Evolutionary conservation across 371 early-diverging fungal genomes (phyloP), one percentile per base, ranked within the genome.

Genomic region (Haplosporangium sp.): DNA sequence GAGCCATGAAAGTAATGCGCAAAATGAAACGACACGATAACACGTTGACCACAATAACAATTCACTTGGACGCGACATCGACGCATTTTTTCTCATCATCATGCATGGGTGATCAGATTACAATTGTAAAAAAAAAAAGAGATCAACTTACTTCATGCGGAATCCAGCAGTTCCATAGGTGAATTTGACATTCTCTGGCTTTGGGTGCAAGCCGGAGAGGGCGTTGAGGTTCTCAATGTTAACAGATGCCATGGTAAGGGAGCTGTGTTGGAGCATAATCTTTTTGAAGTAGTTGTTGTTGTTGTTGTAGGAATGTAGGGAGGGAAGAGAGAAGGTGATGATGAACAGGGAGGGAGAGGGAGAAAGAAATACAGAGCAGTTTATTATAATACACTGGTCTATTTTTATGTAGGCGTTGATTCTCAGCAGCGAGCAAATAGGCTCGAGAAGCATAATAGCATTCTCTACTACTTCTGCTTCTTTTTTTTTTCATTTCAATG

Each of bases 131-230:
- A 13, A 45, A 45, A 6, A 38, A 23, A 20, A 40, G 16, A 5
- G 64, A 40, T 21, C 5, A 6, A 81, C 85, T 81, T 87, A 92
- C 92, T 87, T 89, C 83, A 93, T 94, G 70, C 99, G 93, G 90
- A 99, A 97, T 45, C 99, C 99, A 23, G 99, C 99, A 3, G 99
- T 99, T 69, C 99, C 99, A 81, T 99, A 98, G 29, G 91, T 85
- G 74, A 91, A 95, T 54, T 69, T 83, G 55, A 74, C 59, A 16
- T 66, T 70, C 29, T 29, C 29, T 8, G 88, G 89, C 79, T 86
- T 91, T 69, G 92, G 93, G 74, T 91, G 87, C 67, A 75, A 72
- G 74, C 77, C 74, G 16, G 91, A 83, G 47, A 70, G 67, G 21
- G 59, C 47, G 52, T 69, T 81, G 62, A 83, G 73, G 64, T 67